Conservation (phyloP, 139 green algal species). For the Choricystis sp. region DNA sequence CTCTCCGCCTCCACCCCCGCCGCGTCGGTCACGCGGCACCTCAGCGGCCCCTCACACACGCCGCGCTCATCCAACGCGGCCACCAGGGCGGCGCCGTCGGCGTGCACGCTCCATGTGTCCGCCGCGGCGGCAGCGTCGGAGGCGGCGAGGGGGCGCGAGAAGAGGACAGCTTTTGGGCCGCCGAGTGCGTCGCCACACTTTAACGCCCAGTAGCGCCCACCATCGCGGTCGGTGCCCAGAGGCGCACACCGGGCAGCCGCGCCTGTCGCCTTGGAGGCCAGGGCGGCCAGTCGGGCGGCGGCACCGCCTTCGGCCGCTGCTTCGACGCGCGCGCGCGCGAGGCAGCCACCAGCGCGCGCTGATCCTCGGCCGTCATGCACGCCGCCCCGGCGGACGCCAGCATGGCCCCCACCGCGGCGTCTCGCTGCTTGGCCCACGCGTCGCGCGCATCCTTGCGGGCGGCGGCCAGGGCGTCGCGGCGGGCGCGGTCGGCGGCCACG, state of each 20-base stretch:
- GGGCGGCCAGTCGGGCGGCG: not conserved
- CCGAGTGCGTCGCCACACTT: slow-evolving; percentile 7
- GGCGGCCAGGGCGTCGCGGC: slow-evolving; percentile 4
- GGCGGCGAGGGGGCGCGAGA: too few relatives aligned
- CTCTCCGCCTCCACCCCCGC: slow-evolving; percentile 4
- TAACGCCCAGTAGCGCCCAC: slow-evolving; percentile 13
- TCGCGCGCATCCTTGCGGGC: slow-evolving; percentile 14
- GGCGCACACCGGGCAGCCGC: slow-evolving; percentile 9
- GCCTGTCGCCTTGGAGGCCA: not conserved
- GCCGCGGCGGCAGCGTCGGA: not conserved
- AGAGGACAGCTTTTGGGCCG: too few relatives aligned
- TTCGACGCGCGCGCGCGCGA: slow-evolving; percentile 10
- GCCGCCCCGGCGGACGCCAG: slow-evolving; percentile 7
- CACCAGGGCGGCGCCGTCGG: slow-evolving; percentile 1
- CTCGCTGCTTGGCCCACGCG: slow-evolving; percentile 11
- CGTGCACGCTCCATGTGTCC: not conserved
- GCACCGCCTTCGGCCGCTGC: slow-evolving; percentile 1
- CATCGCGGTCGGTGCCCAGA: slow-evolving; percentile 20
- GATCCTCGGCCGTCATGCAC: slow-evolving; percentile 21
- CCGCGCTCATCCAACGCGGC: slow-evolving; percentile 12
- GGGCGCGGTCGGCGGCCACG: slow-evolving; percentile 8
- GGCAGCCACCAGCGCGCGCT: slow-evolving; percentile 17
- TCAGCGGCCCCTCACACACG: slow-evolving; percentile 12
- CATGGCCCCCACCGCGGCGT: slow-evolving; percentile 25
- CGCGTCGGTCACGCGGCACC: not conserved